phyloP scores from a whole-genome alignment of 352 stramenopile genomes.

The Globisporangium nodosum region DNA sequence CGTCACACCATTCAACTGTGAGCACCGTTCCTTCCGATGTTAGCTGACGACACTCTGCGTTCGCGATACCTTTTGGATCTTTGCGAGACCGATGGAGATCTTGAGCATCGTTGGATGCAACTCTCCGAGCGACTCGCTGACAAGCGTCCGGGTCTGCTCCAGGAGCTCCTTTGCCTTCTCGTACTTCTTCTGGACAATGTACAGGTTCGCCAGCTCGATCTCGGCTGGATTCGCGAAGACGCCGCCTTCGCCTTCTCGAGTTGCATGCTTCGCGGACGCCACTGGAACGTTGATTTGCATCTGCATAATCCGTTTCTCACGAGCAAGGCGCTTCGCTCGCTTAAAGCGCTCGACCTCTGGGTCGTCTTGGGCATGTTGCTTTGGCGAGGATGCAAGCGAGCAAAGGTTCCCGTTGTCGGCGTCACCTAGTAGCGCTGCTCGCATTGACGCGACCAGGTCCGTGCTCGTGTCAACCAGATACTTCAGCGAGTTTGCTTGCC shows the following conservation, averaged over 20 bases:
- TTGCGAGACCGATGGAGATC: slow-evolving; percentile 35
- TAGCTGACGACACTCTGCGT: too few species aligned
- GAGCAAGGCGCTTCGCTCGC: slow-evolving; percentile 29
- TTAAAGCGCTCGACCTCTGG: slow-evolving; percentile 45
- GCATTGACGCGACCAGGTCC: slow-evolving; percentile 26
- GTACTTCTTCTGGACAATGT: slow-evolving; percentile 53
- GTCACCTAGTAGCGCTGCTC: slow-evolving; percentile 15
- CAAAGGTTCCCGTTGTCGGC: background rate
- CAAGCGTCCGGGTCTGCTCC: slow-evolving; percentile 17
- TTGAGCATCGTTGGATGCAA: slow-evolving; percentile 56
- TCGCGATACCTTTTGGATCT: slow-evolving; percentile 20
- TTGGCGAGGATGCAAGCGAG: background rate
- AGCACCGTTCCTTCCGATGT: background rate
- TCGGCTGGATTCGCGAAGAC: slow-evolving; percentile 47
- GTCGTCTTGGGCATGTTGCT: slow-evolving; percentile 12
- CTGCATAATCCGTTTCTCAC: slow-evolving; percentile 51
- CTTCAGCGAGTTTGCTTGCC: slow-evolving; percentile 26
- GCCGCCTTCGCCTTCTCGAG: slow-evolving; percentile 21
- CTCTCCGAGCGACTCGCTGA: slow-evolving; percentile 31
- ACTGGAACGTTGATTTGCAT: slow-evolving; percentile 50
- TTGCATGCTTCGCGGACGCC: slow-evolving; percentile 37
- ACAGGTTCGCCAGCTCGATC: slow-evolving; percentile 47
- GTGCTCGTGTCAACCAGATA: slow-evolving; percentile 17
- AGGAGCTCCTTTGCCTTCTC: slow-evolving; percentile 39
- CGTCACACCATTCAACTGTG: background rate